A percentile compares a stretch with the other conserved stretches of the same genome.
phyloP scores from a whole-genome alignment of 352 stramenopile species.

The Phytophthora fragariaefolia region DNA sequence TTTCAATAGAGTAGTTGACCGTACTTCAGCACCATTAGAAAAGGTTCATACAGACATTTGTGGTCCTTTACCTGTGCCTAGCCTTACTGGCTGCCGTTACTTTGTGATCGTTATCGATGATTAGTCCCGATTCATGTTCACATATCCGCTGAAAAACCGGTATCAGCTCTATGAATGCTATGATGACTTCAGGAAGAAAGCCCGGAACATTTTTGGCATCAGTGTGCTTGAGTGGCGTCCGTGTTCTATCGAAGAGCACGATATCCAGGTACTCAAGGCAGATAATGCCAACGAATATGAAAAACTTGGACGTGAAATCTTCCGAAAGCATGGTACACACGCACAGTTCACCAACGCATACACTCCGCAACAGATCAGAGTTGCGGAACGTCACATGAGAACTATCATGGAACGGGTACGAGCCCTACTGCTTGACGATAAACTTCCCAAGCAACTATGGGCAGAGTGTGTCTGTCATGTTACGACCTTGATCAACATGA shows the following conservation, averaged over 20 bases:
- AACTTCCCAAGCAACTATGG: constrained; percentile 5
- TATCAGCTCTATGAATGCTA: constrained; percentile 24
- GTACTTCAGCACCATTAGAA: neutral
- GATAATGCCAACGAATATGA: constrained; percentile 11
- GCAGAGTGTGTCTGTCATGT: constrained; percentile 12
- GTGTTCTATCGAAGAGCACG: neutral
- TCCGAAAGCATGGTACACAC: constrained; percentile 2
- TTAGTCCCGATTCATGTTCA: constrained; percentile 26
- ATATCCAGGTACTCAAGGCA: neutral
- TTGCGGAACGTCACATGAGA: constrained; percentile 4
- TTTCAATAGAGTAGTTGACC: constrained; percentile 18
- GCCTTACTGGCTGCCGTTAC: constrained; percentile 15
- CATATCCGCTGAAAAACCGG: constrained; percentile 14
- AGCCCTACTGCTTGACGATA: neutral
- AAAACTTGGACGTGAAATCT: constrained; percentile 8
- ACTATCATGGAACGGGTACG: constrained; percentile 12
- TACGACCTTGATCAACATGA: constrained; percentile 14
- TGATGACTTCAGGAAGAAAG: constrained; percentile 9
- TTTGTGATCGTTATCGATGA: constrained; percentile 27
- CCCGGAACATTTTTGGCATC: constrained; percentile 12
- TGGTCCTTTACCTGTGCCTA: constrained; percentile 8
- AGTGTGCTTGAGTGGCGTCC: constrained; percentile 2
- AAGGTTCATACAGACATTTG: constrained; percentile 17
- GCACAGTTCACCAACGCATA: constrained; percentile 18
- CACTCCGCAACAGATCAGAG: constrained; percentile 15